phyloP scores from a whole-genome alignment of 2,329 filamentous ascomycete species.

The Cladosporium austrohemisphaericum region DNA sequence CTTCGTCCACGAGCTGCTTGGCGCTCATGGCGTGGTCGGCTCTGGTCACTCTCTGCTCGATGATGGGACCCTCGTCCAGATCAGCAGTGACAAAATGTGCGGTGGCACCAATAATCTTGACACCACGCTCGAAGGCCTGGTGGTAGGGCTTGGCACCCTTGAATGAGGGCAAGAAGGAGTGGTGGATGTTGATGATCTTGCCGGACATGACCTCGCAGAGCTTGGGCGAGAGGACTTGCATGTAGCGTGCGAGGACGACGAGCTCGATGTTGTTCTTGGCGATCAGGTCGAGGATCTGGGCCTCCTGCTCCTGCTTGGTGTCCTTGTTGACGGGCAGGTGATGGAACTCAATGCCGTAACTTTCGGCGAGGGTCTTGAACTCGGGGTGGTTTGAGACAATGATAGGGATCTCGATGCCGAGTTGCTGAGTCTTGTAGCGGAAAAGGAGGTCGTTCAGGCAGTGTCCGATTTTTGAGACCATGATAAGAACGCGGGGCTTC shows the following conservation, averaged over 20 bases:
- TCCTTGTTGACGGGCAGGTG: slow-evolving; percentile 77
- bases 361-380: slow-evolving; percentile 63
- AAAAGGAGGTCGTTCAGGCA: slow-evolving; percentile 81
- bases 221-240: slow-evolving; percentile 75
- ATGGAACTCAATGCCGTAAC: slow-evolving; percentile 74
- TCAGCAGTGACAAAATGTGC: slow-evolving; percentile 84
- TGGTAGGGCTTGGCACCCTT: slow-evolving; percentile 87
- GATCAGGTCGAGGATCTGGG: slow-evolving; percentile 66
- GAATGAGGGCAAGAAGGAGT: slow-evolving; percentile 81
- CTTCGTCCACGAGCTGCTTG: slow-evolving; percentile 73
- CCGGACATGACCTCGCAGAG: slow-evolving; percentile 77
- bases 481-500: slow-evolving; percentile 75
- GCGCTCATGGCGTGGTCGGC: slow-evolving; percentile 74
- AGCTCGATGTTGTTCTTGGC: slow-evolving; percentile 68
- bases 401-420: slow-evolving; percentile 70
- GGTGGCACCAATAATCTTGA: slow-evolving; percentile 84
- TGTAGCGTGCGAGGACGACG: slow-evolving; percentile 78
- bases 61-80: slow-evolving; percentile 81
- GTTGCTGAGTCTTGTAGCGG: slow-evolving; percentile 69
- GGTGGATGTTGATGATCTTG: slow-evolving; percentile 89
- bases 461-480: slow-evolving; percentile 87
- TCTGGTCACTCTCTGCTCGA: slow-evolving; percentile 75
- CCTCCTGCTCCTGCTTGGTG: slow-evolving; percentile 72
- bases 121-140: slow-evolving; percentile 79
- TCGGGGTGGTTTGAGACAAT: slow-evolving; percentile 82